Conservation (phyloP, 345 rosid species). For the Aquilaria yunnanensis region DNA sequence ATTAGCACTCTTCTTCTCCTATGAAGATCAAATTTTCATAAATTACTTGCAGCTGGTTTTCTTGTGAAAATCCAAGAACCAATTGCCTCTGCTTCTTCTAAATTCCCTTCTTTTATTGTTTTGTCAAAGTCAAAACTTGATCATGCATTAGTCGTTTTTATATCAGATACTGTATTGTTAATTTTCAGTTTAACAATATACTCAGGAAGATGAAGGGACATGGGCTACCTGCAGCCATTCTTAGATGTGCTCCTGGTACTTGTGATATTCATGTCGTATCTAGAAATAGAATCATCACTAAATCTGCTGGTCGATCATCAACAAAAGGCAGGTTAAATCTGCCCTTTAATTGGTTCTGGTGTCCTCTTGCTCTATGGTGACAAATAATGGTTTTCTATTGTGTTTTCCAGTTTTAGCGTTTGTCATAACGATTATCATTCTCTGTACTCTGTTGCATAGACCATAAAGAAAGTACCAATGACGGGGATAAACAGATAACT, state of each 20-base stretch:
- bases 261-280: conserved; percentile 51
- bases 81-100: background rate
- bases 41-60: background rate
- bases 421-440: conserved; percentile 17
- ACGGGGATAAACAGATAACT: conserved; percentile 21
- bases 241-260: conserved; percentile 40
- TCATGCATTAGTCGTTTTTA: background rate
- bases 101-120: background rate
- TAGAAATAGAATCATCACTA: conserved; percentile 34
- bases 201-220: conserved; percentile 49
- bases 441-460: conserved; percentile 14
- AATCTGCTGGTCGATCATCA: conserved; percentile 30
- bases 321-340: conserved; percentile 27
- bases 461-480: conserved; percentile 21
- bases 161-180: conserved; percentile 1
- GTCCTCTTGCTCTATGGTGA: no score
- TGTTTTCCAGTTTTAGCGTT: background rate
- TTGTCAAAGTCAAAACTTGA: background rate
- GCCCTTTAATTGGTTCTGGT: background rate
- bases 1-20: conserved; percentile 2
- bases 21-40: background rate
- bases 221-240: conserved; percentile 44
- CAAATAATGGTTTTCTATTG: no score
- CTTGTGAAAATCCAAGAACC: no score
- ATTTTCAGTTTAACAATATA: conserved; percentile 6